Conservation (phyloP, 2,329 filamentous ascomycete species). For the Metarhizium robertsii region DNA sequence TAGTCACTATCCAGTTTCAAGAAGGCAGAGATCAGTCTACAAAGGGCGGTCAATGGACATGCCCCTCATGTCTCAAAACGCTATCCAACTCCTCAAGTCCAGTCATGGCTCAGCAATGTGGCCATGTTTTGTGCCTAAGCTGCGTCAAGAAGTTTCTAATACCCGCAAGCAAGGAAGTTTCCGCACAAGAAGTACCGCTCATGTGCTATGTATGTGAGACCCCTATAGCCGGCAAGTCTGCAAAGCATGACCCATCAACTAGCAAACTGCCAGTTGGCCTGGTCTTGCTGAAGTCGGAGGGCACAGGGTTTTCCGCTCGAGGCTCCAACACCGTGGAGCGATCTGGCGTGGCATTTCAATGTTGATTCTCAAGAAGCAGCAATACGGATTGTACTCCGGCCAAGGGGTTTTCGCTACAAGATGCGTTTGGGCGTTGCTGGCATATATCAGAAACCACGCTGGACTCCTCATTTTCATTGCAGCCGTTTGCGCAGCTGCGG, state of each 20-base stretch:
- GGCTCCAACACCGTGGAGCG: slow-evolving; percentile 76
- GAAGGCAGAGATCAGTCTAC: slow-evolving; percentile 50
- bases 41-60: slow-evolving; percentile 41
- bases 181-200: slow-evolving; percentile 35
- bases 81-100: slow-evolving; percentile 77
- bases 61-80: slow-evolving; percentile 77
- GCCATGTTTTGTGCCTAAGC: slow-evolving; percentile 80
- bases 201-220: slow-evolving; percentile 80
- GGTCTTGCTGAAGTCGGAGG: slow-evolving; percentile 73
- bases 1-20: slow-evolving; percentile 69
- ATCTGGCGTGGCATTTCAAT: slow-evolving; percentile 72
- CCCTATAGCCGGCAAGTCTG: slow-evolving; percentile 50
- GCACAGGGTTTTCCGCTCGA: slow-evolving; percentile 86
- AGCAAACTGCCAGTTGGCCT: slow-evolving; percentile 60
- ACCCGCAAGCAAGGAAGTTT: slow-evolving; percentile 33
- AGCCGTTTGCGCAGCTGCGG: slow-evolving; percentile 16
- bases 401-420: not conserved
- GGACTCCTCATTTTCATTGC: not conserved
- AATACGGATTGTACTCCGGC: not conserved
- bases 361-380: slow-evolving; percentile 31
- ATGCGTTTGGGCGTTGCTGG: not conserved
- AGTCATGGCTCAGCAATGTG: slow-evolving; percentile 76
- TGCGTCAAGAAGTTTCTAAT: slow-evolving; percentile 80
- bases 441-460: not conserved
- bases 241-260: slow-evolving; percentile 32